Percentiles rank a stretch among this genome's conserved stretches.
Conservation (phyloP, 1,284 basidiomycete genomes). For the Rhodotorula glutinis region DNA sequence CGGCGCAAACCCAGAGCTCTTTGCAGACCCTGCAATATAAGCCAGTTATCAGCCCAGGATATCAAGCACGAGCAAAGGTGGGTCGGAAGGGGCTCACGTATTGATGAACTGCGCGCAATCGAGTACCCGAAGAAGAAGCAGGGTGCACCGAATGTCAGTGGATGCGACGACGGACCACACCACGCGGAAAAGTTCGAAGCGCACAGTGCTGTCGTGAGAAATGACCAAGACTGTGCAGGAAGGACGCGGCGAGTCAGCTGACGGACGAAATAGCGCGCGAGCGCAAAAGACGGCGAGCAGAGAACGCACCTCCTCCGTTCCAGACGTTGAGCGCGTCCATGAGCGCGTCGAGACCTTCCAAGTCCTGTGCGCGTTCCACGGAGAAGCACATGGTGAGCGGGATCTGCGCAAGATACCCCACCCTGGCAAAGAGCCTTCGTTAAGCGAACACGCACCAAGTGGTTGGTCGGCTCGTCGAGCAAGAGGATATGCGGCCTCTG, state of each 20-base stretch:
- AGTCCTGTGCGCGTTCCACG: constrained; percentile 25
- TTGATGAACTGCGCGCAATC: constrained; percentile 59
- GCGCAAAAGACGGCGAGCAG: no score
- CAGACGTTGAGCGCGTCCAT: constrained; percentile 81
- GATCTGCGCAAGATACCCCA: no score
- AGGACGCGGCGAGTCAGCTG: neutral
- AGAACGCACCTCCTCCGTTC: constrained; percentile 74
- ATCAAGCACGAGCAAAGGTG: constrained; percentile 11
- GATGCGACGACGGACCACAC: no score
- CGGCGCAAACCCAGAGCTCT: constrained; percentile 85
- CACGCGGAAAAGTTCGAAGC: neutral
- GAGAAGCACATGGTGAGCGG: no score
- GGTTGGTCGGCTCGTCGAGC: constrained; percentile 78
- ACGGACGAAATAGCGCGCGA: neutral
- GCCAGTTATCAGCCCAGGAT: rapidly evolving
- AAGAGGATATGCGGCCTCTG: constrained; percentile 55
- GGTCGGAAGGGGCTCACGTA: constrained; percentile 53
- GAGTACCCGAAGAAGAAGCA: neutral
- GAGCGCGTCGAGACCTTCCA: constrained; percentile 81
- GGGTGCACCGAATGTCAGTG: neutral
- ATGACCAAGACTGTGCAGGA: constrained; percentile 64
- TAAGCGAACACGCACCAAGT: constrained; percentile 55
- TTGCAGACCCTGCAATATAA: constrained; percentile 45
- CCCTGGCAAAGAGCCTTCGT: no score
- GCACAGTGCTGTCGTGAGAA: constrained; percentile 70